Base-by-base conservation (phyloP, 2,329 filamentous ascomycete species). In the Aureobasidium sp. region DNA sequence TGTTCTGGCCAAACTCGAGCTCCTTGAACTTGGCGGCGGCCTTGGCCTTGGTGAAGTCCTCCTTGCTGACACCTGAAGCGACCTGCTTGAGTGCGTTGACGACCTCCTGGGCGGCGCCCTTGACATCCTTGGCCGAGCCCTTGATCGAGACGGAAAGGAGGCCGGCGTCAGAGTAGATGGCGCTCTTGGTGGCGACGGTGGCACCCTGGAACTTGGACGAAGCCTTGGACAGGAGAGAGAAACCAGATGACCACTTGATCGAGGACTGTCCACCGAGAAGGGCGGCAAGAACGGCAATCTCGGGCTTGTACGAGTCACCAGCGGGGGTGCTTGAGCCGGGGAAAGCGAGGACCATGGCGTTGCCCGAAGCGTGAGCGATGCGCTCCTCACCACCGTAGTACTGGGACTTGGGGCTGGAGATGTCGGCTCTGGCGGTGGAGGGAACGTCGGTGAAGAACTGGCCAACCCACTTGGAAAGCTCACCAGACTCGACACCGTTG, bases 321-420 rank as follows among this genome's bases (percentile, higher is more conserved):
- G 81, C 84, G 64, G 80, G 80, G 32, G 85, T 83, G 72, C 88
- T 86, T 58, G 89, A 90, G 56, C 91, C 90, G 55, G 90, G 87
- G 85, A 98, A 97, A 58, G 83, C 93, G 67, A 98, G 82, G 61
- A 95, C 87, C 63, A 95, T 70, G 38, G 90, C 80, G 74, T 95
- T 96, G 62, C 88, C 86, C 60, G 78, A 76, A 56, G 77, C 78
- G 71, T 89, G 86, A 59, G 86, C 78, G 61, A 87, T 86, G 63
- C 93, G 88, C 77, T 95, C 88, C 79, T 98, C 90, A 67, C 93
- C 94, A 70, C 93, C 93, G 67, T 83, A 87, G 83, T 97, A 98
- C 74, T 90, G 93, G 68, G 83, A 80, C 59, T 86, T 77, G 61
- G 81, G 72, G 57, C 76, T 74, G 68, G 81, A 79, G 59, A 86